phyloP scores from a whole-genome alignment of 2,329 filamentous ascomycete genomes.

The Coniochaeta hoffmannii region DNA sequence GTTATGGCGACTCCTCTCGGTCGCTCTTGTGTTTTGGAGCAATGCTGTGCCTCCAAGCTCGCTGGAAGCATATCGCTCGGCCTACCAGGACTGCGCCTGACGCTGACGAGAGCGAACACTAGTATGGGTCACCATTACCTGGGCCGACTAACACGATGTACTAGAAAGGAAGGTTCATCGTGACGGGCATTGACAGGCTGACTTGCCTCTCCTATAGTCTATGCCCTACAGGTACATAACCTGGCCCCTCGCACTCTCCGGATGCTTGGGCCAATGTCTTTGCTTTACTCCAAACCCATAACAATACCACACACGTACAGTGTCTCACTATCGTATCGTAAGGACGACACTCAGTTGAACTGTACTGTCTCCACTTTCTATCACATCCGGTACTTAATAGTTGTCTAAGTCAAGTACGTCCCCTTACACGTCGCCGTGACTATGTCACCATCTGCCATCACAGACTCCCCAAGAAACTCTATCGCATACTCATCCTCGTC shows the following conservation, averaged over 20 bases:
- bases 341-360: not conserved
- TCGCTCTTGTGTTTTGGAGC: not conserved
- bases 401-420: not conserved
- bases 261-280: not conserved
- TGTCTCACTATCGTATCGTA: not conserved
- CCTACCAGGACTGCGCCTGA: not conserved
- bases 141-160: too few species aligned
- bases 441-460: slow-evolving; percentile 55
- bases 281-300: not conserved
- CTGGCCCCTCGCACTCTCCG: not conserved
- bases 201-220: not conserved
- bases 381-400: not conserved
- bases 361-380: not conserved
- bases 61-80: not conserved
- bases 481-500: slow-evolving; percentile 31
- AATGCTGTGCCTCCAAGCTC: not conserved
- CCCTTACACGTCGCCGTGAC: slow-evolving; percentile 14
- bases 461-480: slow-evolving; percentile 38
- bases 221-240: not conserved
- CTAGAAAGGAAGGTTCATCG: slow-evolving; percentile 1
- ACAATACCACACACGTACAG: not conserved
- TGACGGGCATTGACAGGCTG: not conserved
- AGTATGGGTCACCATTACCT: not conserved
- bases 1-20: not conserved
- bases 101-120: not conserved